These are phyloP conservation scores for Parafenestella ontariensis DNA, from an alignment of 2,329 filamentous ascomycete genomes.

Conservation along the genomic window DNA sequence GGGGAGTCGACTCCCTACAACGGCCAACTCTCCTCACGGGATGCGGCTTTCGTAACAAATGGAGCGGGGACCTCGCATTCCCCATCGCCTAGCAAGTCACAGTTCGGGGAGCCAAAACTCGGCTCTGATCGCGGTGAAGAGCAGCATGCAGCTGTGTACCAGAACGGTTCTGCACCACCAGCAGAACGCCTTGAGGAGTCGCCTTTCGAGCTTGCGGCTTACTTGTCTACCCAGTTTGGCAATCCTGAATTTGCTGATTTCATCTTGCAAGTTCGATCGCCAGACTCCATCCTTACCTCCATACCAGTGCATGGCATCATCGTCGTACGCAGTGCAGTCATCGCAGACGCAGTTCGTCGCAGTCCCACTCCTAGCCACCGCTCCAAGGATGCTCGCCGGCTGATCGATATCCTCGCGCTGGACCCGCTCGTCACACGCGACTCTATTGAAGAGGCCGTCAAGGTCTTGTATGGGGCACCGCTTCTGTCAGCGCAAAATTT, in stretches of 20 bases:
- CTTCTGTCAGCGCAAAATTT: conserved; percentile 37
- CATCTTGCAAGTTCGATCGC: conserved; percentile 44
- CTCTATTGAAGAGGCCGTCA: conserved; percentile 45
- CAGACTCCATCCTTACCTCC: conserved; percentile 33
- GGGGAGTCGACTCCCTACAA: conserved; percentile 29
- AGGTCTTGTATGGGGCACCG: conserved; percentile 46
- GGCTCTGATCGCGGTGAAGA: conserved; percentile 31
- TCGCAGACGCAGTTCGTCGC: conserved; percentile 39
- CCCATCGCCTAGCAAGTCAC: conserved; percentile 43
- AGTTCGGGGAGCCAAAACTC: conserved; percentile 30
- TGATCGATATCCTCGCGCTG: conserved; percentile 34
- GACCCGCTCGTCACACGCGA: conserved; percentile 39
- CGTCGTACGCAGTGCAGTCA: conserved; percentile 43
- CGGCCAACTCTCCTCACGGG: conserved; percentile 26
- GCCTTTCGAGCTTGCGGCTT: conserved; percentile 41
- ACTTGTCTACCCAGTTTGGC: conserved; percentile 43
- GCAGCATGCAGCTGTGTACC: conserved; percentile 19
- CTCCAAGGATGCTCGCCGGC: conserved; percentile 32
- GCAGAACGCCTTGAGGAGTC: conserved; percentile 32
- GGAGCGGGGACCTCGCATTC: conserved; percentile 39
- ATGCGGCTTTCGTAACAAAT: conserved; percentile 27
- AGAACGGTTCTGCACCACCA: conserved; percentile 21
- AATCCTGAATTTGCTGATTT: conserved; percentile 48
- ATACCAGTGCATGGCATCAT: conserved; percentile 47
- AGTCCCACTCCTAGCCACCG: conserved; percentile 26